A percentile compares a stretch with the other conserved stretches of the same genome.
Conservation (phyloP, 2,329 filamentous ascomycete species). For the Xylariaceae sp. region DNA sequence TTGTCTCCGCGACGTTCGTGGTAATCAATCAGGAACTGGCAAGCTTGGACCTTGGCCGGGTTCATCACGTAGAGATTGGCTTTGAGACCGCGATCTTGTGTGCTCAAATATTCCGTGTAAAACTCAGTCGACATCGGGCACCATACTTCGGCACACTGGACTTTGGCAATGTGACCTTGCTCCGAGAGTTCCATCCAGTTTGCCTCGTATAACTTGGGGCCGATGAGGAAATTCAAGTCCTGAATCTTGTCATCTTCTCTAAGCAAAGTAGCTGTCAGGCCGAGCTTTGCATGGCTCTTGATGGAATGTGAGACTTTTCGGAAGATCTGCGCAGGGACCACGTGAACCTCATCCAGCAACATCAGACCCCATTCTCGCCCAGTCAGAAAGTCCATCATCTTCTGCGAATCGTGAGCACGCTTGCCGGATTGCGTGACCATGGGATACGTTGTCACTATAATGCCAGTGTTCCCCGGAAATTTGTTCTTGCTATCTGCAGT, state of each 20-base stretch:
- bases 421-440: constrained; percentile 95
- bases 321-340: constrained; percentile 95
- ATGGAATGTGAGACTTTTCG: constrained; percentile 88
- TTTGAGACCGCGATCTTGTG: constrained; percentile 31
- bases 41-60: constrained; percentile 92
- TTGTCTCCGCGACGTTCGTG: constrained; percentile 94
- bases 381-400: constrained; percentile 95
- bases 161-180: constrained; percentile 92
- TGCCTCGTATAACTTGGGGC: constrained; percentile 94
- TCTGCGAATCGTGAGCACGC: constrained; percentile 85
- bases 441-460: constrained; percentile 96
- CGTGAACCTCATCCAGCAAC: constrained; percentile 96
- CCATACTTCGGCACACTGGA: constrained; percentile 98
- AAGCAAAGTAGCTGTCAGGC: constrained; percentile 86
- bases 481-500: constrained; percentile 84
- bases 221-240: constrained; percentile 94
- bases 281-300: constrained; percentile 92
- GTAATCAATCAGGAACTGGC: constrained; percentile 97
- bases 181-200: constrained; percentile 99
- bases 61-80: constrained; percentile 87
- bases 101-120: constrained; percentile 83
- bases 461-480: constrained; percentile 85
- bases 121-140: constrained; percentile 99
- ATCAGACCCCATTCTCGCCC: constrained; percentile 94
- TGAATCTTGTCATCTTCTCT: constrained; percentile 98